Base-by-base conservation (phyloP, 371 early-diverging fungal genomes). In the Gilbertella persicaria region DNA sequence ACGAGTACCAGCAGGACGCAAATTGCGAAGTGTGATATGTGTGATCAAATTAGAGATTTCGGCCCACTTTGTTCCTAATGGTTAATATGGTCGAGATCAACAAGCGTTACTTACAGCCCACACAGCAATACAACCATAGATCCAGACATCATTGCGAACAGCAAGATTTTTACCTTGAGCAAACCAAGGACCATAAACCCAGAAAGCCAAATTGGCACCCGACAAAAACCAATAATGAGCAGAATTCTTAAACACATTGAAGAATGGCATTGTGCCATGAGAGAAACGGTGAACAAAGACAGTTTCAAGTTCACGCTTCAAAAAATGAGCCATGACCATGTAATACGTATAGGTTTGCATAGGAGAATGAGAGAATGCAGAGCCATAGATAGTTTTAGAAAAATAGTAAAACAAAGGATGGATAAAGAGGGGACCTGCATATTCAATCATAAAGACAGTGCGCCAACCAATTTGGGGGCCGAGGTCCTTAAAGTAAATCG, bases 401-500 rank as follows among this genome's bases (percentile, higher is more conserved):
- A 85, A 70, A 58, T 85, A 87, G 81, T 89, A 98, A 61, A 95
- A 78, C 38, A 96, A 51, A 25, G 91, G 87, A 53, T 98, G 96
- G 55, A 95, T 83, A 35, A 93, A 37, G 46, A 98, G 53, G 13
- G 98, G 98, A 40, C 98, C 98, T 25, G 84, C 67, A 58, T 98
- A 98, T 69, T 98, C 98, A 58, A 96, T 84, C 64, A 94, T 65
- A 68, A 96, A 98, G 30, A 97, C 97, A 17, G 92, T 89, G 44
- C 84, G 82, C 98, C 98, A 98, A 50, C 92, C 86, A 50, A 97
- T 88, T 72, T 98, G 98, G 24, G 92, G 93, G 12, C 96, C 97
- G n/a, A 94, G 80, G 61, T 95, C 94, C 75, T 94, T 96, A 68
- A 95, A 83, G 10, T 77, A 72, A 28, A 95, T 69, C 2, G 71